phyloP scores from a whole-genome alignment of 2,329 filamentous ascomycete genomes.

The Claviceps pazoutovae region DNA sequence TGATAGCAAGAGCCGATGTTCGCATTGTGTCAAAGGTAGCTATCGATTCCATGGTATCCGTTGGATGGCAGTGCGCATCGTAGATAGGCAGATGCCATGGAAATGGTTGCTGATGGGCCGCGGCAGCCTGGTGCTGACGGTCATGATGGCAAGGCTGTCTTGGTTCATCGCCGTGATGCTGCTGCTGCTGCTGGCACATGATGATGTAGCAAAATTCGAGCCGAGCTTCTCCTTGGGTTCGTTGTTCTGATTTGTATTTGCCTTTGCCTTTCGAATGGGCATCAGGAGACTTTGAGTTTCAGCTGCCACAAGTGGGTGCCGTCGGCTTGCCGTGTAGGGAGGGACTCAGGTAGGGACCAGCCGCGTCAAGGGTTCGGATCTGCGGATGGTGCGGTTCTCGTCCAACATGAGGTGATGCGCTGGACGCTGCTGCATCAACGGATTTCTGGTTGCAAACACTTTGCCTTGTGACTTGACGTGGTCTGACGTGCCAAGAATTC shows the following conservation, averaged over 20 bases:
- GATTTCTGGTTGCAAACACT: not conserved
- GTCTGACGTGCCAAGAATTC: too few relatives aligned
- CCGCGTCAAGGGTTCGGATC: not conserved
- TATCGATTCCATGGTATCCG: constrained; percentile 56
- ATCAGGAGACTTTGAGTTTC: not conserved
- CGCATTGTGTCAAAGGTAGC: constrained; percentile 49
- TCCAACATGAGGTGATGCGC: not conserved
- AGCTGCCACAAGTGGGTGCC: not conserved
- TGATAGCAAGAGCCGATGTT: constrained; percentile 52
- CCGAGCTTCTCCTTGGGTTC: not conserved
- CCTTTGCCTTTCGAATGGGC: not conserved
- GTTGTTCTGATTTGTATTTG: not conserved
- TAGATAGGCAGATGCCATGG: constrained; percentile 60
- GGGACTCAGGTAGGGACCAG: not conserved
- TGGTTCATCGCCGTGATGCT: not conserved
- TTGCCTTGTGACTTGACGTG: too few relatives aligned
- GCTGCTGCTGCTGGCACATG: constrained; percentile 2
- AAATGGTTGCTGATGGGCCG: constrained; percentile 20
- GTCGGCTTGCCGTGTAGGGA: not conserved
- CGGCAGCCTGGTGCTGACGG: not conserved
- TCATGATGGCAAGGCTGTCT: not conserved
- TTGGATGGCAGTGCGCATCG: constrained; percentile 77
- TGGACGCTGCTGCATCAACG: not conserved
- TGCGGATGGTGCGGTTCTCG: not conserved
- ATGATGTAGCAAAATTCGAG: not conserved